Base-by-base conservation (phyloP, 192 early-diverging fungal genomes). In the Haplosporangium gracile region DNA sequence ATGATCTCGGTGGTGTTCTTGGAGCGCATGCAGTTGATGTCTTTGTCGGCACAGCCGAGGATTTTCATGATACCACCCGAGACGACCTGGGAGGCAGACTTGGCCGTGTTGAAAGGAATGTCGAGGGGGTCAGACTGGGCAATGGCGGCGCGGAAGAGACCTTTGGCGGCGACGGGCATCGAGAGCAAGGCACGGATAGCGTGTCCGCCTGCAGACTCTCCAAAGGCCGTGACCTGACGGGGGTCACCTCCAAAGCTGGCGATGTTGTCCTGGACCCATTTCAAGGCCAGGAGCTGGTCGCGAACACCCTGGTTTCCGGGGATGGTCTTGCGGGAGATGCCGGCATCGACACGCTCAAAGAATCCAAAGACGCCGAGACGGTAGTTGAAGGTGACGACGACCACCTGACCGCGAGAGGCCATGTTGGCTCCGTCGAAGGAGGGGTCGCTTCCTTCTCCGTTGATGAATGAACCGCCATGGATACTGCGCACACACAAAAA, bases 291-390 rank as follows among this genome's bases (percentile, higher is more conserved):
- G 49, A 78, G 69, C 77, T 57, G 70, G n/a, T 78, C 77, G 26
- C 69, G 69, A 39, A 78, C 77, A 78, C 77, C 77, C 51, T 78
- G 77, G 51, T 78, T 78, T 24, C 77, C 77, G 51, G 77, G 77
- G 22, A 78, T 8, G 26, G 68, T 71, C 6, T 34, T 55, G 69
- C 77, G 77, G 49, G 47, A 71, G 51, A 78, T 68, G 77, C 77
- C 77, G 36, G 68, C 68, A 53, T 78, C 77, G n/a, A 71, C 68
- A 16, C 77, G 77, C 77, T 78, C 77, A 49, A 78, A 55, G 68
- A 78, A 78, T 26, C 77, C 77, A 39, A 78, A 71, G 49, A 78
- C 34, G 42, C 77, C 77, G 69, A 78, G 77, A 55, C 77, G 77
- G 69, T 78, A 78, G 77, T 78, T 78, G 69, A 78, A 71, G 4